These are phyloP conservation scores for Coemansia nantahalensis DNA, from an alignment of 192 early-diverging fungal genomes.

Conservation along the genomic window DNA sequence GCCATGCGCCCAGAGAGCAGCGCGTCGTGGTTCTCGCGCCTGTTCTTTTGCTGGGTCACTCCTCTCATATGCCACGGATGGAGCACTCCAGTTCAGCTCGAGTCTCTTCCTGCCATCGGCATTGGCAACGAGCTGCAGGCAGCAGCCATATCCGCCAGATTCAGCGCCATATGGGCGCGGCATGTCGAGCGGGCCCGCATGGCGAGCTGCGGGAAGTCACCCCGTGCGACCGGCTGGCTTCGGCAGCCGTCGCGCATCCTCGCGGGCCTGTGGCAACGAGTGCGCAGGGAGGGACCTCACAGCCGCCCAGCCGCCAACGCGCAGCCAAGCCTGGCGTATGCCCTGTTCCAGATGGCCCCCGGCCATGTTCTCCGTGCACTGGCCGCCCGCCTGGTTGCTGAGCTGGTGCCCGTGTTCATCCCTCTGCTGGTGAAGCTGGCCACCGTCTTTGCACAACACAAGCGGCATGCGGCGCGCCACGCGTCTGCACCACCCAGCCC, in stretches of 20 bases:
- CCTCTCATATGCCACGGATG: constrained; percentile 40
- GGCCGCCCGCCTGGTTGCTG: constrained; percentile 28
- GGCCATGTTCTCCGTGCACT: constrained; percentile 24
- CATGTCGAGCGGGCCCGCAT: constrained; percentile 5
- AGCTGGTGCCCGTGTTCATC: constrained; percentile 41
- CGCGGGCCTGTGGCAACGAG: too few relatives aligned
- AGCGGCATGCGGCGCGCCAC: constrained; percentile 23
- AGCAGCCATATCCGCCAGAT: constrained; percentile 16
- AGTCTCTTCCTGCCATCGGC: constrained; percentile 33
- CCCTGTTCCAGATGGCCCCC: constrained; percentile 25
- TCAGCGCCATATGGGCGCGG: constrained; percentile 25
- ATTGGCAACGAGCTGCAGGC: constrained; percentile 34
- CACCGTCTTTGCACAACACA: constrained; percentile 43
- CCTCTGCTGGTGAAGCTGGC: constrained; percentile 41
- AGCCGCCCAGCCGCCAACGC: not conserved
- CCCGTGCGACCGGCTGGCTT: not conserved
- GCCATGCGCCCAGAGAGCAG: constrained; percentile 26
- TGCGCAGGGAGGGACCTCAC: too few relatives aligned
- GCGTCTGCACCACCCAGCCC: constrained; percentile 8
- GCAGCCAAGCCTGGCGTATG: constrained; percentile 1
- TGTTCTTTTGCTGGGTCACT: constrained; percentile 46
- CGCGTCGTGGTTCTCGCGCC: constrained; percentile 35
- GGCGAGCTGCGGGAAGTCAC: not conserved
- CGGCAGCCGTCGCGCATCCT: too few relatives aligned
- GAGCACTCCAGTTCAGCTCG: constrained; percentile 23